These are phyloP conservation scores for Blastomyces gilchristii DNA, from an alignment of 2,329 filamentous ascomycete species.

Conservation along the genomic window DNA sequence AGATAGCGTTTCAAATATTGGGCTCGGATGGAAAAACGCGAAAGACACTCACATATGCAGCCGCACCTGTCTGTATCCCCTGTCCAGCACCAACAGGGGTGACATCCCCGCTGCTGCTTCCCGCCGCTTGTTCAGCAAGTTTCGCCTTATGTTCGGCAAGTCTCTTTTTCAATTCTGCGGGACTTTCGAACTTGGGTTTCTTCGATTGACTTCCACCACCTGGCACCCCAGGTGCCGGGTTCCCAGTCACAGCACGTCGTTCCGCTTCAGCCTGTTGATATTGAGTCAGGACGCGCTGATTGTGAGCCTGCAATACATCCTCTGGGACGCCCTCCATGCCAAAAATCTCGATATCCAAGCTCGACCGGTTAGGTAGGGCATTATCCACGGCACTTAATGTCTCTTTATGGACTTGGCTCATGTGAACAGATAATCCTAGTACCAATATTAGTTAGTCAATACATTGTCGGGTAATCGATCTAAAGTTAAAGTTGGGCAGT, in stretches of 20 bases:
- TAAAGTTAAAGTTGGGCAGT: neutral
- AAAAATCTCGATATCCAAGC: slow-evolving; percentile 89
- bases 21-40: slow-evolving; percentile 4
- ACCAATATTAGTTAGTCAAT: neutral
- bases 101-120: slow-evolving; percentile 46
- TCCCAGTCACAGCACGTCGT: slow-evolving; percentile 69
- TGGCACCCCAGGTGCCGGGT: slow-evolving; percentile 58
- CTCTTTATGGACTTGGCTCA: slow-evolving; percentile 98
- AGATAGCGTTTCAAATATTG: neutral
- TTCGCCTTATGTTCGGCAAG: slow-evolving; percentile 66
- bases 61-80: slow-evolving; percentile 40
- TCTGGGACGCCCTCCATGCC: slow-evolving; percentile 95
- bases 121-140: slow-evolving; percentile 48
- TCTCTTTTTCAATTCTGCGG: slow-evolving; percentile 69
- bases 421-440: slow-evolving; percentile 81
- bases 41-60: slow-evolving; percentile 46
- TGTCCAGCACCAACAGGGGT: slow-evolving; percentile 43
- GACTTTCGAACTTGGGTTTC: slow-evolving; percentile 60
- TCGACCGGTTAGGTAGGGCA: slow-evolving; percentile 74
- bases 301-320: slow-evolving; percentile 71
- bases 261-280: slow-evolving; percentile 81
- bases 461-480: too few species aligned
- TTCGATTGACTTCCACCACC: slow-evolving; percentile 40
- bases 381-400: slow-evolving; percentile 80
- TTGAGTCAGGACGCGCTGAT: slow-evolving; percentile 72